phyloP scores from a whole-genome alignment of 169 alveolate genomes.

The Cryptosporidium sp. region DNA sequence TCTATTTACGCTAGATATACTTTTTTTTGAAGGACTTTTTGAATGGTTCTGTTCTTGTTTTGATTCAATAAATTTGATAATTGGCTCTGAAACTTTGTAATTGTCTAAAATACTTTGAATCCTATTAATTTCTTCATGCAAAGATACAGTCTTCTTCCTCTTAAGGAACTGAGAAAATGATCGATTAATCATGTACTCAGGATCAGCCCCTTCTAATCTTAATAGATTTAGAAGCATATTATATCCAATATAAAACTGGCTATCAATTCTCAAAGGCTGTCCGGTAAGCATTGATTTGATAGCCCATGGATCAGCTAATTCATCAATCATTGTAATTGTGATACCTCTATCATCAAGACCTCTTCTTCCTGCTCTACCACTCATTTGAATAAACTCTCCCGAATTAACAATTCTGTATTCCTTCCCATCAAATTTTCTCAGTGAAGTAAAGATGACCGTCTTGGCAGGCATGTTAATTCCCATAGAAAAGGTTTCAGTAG shows the following conservation, averaged over 20 bases:
- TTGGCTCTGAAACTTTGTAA: slow-evolving; percentile 13
- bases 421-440: slow-evolving; percentile 95
- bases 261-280: slow-evolving; percentile 86
- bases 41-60: not conserved
- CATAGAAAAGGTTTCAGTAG: slow-evolving; percentile 98
- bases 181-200: slow-evolving; percentile 95
- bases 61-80: not conserved
- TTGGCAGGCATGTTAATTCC: slow-evolving; percentile 99
- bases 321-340: slow-evolving; percentile 95
- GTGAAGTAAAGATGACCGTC: slow-evolving; percentile 96
- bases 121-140: slow-evolving; percentile 83
- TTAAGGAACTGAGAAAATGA: slow-evolving; percentile 96
- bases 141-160: slow-evolving; percentile 87
- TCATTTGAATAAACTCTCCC: slow-evolving; percentile 96
- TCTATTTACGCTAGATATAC: not conserved
- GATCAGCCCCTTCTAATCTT: slow-evolving; percentile 92
- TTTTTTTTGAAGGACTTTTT: not conserved
- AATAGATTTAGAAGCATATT: slow-evolving; percentile 97
- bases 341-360: slow-evolving; percentile 98
- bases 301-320: slow-evolving; percentile 87
- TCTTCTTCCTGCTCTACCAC: slow-evolving; percentile 98
- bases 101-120: slow-evolving; percentile 73
- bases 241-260: slow-evolving; percentile 94
- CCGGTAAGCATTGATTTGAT: slow-evolving; percentile 69
- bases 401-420: slow-evolving; percentile 92